Base-by-base conservation (phyloP, 306 rosid species). In the Dryas alaskensis region DNA sequence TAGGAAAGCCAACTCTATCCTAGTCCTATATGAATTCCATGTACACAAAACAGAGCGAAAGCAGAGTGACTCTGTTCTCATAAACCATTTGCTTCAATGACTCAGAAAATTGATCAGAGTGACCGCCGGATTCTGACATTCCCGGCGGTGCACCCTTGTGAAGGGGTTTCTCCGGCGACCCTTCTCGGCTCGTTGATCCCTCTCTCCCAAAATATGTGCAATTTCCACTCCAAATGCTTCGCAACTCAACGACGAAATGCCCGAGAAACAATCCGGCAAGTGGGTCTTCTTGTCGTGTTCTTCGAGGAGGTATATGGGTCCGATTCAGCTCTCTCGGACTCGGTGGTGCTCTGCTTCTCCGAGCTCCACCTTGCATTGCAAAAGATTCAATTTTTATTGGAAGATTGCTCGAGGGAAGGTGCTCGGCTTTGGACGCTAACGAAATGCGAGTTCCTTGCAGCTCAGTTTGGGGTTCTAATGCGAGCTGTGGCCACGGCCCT, bases 141-240 rank as follows among this genome's bases (percentile, higher is more conserved):
- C 39, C 93, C 91, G 86, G 98, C 98, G 64, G 96, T 93, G 47
- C 89, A 72, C 19, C 98, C 97, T 0, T 93, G 98, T 76, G 83
- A 79, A 46, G 79, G 25, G 0, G 65, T 89, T 19, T 86, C 89
- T 47, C 76, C 81, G 43, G 55, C 57, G 10, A 85, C 91, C 12
- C 96, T 93, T 47, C 68, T 93, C 6, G 5, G 78, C 12, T 89
- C 96, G 7, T 68, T 89, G 4, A 73, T 85, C 58, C 63, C 72
- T 31, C 92, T 91, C 55, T 79, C 87, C 4, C 82, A 73, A 17
- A 43, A 60, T 44, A 83, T 91, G 74, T 84, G 83, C 85, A 76
- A 31, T 43, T 79, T 55, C 81, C 83, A 84, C 37, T 68, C 85
- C 19, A 65, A 60, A 27, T 22, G 3, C 8, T 89, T 89, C 77